Evolutionary conservation across 208 protist species (phyloP).

Genomic region (Sergeia podlipaevii): DNA sequence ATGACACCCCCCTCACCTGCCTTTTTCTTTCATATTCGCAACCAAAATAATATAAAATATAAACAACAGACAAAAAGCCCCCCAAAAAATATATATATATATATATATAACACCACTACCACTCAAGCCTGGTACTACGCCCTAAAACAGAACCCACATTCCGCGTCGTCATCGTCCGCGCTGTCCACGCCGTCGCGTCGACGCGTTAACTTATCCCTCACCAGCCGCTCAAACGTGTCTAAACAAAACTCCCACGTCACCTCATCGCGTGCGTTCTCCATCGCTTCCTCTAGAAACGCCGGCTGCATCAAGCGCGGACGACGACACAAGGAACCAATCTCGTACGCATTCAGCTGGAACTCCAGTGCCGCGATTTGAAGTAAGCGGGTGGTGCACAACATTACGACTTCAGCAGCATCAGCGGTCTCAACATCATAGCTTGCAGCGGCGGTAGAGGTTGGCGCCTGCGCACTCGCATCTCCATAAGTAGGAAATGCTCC

Average conservation of each 20-base stretch:
- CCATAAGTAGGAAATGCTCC: no score
- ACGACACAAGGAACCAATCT: constrained; percentile 45
- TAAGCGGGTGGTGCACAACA: constrained; percentile 45
- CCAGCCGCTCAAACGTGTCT: constrained; percentile 18
- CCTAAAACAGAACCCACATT: neutral
- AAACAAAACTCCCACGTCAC: constrained; percentile 27
- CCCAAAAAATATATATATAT: neutral
- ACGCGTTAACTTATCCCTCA: constrained; percentile 16
- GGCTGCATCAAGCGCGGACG: constrained; percentile 31
- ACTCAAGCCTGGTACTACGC: neutral
- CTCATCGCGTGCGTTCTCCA: constrained; percentile 40
- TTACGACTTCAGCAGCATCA: constrained; percentile 32
- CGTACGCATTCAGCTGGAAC: constrained; percentile 30
- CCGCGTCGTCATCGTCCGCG: no score
- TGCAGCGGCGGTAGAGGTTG: no score
- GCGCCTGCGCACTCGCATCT: no score
- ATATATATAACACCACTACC: neutral
- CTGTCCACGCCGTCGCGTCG: no score
- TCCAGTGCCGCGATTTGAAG: constrained; percentile 51
- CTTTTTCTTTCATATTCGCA: neutral
- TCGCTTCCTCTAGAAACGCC: constrained; percentile 43
- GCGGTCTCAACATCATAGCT: constrained; percentile 22
- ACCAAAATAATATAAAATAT: neutral
- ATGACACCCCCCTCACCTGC: neutral
- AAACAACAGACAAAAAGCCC: neutral